Evolutionary conservation across 305 asterid genomes (phyloP).

Genomic region (Andrographis paniculata): DNA sequence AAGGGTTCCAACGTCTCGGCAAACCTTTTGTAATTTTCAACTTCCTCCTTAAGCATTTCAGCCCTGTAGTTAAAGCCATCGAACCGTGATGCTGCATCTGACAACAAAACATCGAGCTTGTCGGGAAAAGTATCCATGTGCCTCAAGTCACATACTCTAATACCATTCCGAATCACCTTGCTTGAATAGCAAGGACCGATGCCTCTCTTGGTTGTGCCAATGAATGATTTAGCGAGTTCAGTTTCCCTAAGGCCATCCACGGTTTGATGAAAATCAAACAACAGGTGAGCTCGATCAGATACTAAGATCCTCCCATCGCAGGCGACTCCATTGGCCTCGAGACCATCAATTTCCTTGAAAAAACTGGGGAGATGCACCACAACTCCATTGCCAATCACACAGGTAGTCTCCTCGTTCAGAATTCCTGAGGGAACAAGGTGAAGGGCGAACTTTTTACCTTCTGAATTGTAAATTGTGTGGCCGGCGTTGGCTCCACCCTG

Average conservation of each 20-base stretch:
- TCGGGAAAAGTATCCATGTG: conserved; percentile 91
- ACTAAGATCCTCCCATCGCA: conserved; percentile 82
- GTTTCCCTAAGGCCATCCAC: conserved; percentile 91
- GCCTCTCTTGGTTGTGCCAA: conserved; percentile 92
- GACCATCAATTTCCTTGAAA: conserved; percentile 75
- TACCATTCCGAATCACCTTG: conserved; percentile 92
- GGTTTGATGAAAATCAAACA: conserved; percentile 86
- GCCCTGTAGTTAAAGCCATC: conserved; percentile 59
- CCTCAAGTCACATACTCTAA: conserved; percentile 89
- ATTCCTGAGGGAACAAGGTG: conserved; percentile 97
- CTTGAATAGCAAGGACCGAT: conserved; percentile 94
- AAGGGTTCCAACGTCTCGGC: conserved; percentile 91
- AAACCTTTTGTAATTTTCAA: conserved; percentile 62
- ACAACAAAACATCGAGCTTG: conserved; percentile 73
- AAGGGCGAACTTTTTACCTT: conserved; percentile 92
- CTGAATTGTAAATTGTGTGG: conserved; percentile 92
- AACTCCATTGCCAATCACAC: conserved; percentile 93
- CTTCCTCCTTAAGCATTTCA: conserved; percentile 82
- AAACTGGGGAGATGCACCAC: conserved; percentile 88
- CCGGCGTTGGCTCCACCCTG: conserved; percentile 99
- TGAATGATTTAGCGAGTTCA: conserved; percentile 82
- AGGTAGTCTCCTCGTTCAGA: conserved; percentile 65
- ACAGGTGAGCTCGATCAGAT: conserved; percentile 88
- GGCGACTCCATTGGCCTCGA: conserved; percentile 77
- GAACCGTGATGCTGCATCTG: conserved; percentile 90